A percentile compares a stretch with the other conserved stretches of the same genome.
phyloP scores from a whole-genome alignment of 2,329 filamentous ascomycete genomes.

The Coniochaeta sp. region DNA sequence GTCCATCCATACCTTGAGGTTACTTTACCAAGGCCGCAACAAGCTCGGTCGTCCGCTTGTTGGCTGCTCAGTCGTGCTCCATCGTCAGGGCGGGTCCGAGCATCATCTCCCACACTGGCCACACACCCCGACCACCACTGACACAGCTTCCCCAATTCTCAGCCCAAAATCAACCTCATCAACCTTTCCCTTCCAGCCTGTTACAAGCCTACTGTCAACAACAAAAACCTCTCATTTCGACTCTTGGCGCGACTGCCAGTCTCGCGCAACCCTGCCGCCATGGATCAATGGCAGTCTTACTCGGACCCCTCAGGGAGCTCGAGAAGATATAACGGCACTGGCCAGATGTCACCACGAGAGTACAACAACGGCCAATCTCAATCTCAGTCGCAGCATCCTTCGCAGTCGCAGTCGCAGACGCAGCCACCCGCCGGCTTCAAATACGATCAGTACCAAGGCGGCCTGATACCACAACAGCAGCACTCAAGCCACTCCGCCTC shows the following conservation, averaged over 20 bases:
- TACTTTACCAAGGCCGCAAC: not conserved
- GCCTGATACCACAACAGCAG: conserved; percentile 25
- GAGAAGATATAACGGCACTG: conserved; percentile 18
- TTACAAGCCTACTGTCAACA: not conserved
- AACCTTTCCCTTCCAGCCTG: not conserved
- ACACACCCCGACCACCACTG: not conserved
- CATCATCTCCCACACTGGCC: not conserved
- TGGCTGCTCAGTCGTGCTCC: not conserved
- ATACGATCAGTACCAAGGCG: conserved; percentile 59
- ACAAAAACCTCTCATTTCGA: not conserved
- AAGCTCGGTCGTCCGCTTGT: not conserved
- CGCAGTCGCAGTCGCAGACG: conserved; percentile 12
- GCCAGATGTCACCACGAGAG: conserved; percentile 36
- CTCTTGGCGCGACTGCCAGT: conserved; percentile 1
- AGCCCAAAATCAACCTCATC: conserved; percentile 1
- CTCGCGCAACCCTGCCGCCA: conserved; percentile 21
- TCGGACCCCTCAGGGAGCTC: conserved; percentile 17
- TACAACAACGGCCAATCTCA: conserved; percentile 32
- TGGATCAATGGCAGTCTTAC: conserved; percentile 63
- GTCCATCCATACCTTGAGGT: too few species aligned
- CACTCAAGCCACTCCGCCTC: conserved; percentile 44
- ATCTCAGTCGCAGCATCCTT: conserved; percentile 22
- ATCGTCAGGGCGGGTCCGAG: conserved; percentile 1
- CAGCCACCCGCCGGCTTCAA: conserved; percentile 51
- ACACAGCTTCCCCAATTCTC: conserved; percentile 2